phyloP scores from a whole-genome alignment of 202 grass and related monocot species.

The Carex sylvatica region DNA sequence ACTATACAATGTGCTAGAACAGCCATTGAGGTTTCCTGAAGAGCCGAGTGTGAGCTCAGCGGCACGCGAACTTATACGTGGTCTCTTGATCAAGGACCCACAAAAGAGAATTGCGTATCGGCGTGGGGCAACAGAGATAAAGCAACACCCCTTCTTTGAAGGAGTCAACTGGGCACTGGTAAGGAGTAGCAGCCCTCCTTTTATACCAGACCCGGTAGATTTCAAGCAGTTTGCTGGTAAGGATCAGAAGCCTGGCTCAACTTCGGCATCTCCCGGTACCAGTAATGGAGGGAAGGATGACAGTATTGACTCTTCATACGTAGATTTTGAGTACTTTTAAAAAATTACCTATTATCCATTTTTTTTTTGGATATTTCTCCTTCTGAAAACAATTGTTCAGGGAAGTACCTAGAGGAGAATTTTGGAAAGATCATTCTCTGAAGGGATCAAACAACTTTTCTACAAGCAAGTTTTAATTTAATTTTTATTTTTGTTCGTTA shows the following conservation, averaged over 20 bases:
- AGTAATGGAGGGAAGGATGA: conserved; percentile 27
- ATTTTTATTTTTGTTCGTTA: neutral
- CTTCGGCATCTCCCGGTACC: neutral
- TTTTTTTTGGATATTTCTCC: conserved; percentile 3
- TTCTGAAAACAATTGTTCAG: neutral
- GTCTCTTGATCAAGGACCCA: conserved; percentile 72
- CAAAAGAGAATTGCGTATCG: conserved; percentile 62
- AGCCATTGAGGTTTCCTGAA: conserved; percentile 63
- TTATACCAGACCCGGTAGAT: conserved; percentile 48
- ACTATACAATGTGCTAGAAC: conserved; percentile 70
- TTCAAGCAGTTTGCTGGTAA: conserved; percentile 45
- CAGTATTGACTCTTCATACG: conserved; percentile 33
- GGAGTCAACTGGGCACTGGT: conserved; percentile 70
- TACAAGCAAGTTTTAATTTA: neutral
- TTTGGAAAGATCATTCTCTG: neutral
- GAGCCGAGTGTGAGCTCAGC: conserved; percentile 34
- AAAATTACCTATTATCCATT: neutral
- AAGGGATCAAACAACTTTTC: conserved; percentile 1
- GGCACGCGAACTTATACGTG: conserved; percentile 60
- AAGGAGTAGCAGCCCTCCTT: conserved; percentile 42
- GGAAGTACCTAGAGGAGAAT: conserved; percentile 5
- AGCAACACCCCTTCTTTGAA: conserved; percentile 67
- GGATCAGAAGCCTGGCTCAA: conserved; percentile 39
- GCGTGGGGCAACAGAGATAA: conserved; percentile 66
- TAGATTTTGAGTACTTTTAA: conserved; percentile 62